Percentiles rank a stretch among this genome's conserved stretches.
These are phyloP conservation scores for Amaranthus tricolor DNA, from an alignment of 179 eudicot species.

Conservation along the genomic window DNA sequence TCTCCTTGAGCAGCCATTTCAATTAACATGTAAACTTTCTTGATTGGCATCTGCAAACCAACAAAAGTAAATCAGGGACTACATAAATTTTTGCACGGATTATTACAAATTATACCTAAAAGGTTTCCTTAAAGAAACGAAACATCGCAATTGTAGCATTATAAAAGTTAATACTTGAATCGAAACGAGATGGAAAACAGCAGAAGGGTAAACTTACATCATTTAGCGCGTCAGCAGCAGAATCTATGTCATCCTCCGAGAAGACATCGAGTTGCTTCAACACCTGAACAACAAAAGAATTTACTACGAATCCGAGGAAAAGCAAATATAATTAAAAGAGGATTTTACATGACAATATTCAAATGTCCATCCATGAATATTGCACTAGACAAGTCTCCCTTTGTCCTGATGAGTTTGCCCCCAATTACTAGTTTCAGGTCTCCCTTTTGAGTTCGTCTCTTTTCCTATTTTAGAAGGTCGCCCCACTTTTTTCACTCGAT, in stretches of 20 bases:
- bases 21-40: constrained; percentile 77
- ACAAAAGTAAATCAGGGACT: background rate
- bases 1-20: constrained; percentile 98
- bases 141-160: too few relatives aligned
- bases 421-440: too few relatives aligned
- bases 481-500: too few relatives aligned
- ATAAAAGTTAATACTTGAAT: too few relatives aligned
- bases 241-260: constrained; percentile 63
- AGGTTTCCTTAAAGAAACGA: background rate
- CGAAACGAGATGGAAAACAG: too few relatives aligned
- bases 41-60: constrained; percentile 63
- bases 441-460: too few relatives aligned
- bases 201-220: constrained; percentile 48
- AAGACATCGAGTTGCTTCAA: constrained; percentile 69
- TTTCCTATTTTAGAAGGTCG: too few relatives aligned
- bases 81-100: background rate
- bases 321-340: background rate
- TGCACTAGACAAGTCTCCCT: too few relatives aligned
- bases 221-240: constrained; percentile 88
- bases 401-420: too few relatives aligned
- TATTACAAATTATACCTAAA: background rate
- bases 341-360: background rate
- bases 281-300: constrained; percentile 43
- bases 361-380: too few relatives aligned
- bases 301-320: constrained; percentile 1